Conservation (phyloP, 2,329 filamentous ascomycete species). For the Colletotrichum eremochloae region DNA sequence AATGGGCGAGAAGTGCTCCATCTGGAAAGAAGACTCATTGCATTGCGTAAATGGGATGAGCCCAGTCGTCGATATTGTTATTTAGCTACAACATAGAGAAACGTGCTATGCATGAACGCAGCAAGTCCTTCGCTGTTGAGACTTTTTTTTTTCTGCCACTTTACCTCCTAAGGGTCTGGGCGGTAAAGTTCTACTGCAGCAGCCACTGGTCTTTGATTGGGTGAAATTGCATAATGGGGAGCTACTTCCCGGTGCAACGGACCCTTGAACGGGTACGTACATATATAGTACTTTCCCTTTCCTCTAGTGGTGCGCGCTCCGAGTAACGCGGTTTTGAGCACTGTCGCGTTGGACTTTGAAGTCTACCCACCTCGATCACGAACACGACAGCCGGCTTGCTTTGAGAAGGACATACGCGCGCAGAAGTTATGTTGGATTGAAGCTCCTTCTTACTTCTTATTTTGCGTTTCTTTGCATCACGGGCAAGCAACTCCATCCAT, state of each 20-base stretch:
- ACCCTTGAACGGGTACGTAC: slow-evolving; percentile 4
- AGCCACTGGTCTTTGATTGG: slow-evolving; percentile 1
- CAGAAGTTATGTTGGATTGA: not conserved
- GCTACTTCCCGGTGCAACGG: not conserved
- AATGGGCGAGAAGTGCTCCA: slow-evolving; percentile 33
- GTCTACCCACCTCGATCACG: not conserved
- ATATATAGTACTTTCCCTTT: not conserved
- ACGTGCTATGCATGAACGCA: not conserved
- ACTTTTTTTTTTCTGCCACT: slow-evolving; percentile 41
- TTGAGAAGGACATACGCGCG: not conserved
- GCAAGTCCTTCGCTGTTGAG: not conserved
- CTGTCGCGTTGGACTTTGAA: slow-evolving; percentile 25
- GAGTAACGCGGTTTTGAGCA: slow-evolving; percentile 36
- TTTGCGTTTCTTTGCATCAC: not conserved
- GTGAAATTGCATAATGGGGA: not conserved
- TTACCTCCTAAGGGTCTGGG: slow-evolving; percentile 8
- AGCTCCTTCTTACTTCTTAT: not conserved
- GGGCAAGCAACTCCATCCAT: not conserved
- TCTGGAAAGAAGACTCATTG: slow-evolving; percentile 42
- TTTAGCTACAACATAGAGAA: not conserved
- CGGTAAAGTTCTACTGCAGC: slow-evolving; percentile 22
- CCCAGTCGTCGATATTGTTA: slow-evolving; percentile 6
- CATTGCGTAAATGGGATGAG: slow-evolving; percentile 27
- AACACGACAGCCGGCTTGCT: not conserved
- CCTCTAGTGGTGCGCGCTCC: not conserved